phyloP scores from a whole-genome alignment of 257 asterid genomes.

The Solanum etuberosum region DNA sequence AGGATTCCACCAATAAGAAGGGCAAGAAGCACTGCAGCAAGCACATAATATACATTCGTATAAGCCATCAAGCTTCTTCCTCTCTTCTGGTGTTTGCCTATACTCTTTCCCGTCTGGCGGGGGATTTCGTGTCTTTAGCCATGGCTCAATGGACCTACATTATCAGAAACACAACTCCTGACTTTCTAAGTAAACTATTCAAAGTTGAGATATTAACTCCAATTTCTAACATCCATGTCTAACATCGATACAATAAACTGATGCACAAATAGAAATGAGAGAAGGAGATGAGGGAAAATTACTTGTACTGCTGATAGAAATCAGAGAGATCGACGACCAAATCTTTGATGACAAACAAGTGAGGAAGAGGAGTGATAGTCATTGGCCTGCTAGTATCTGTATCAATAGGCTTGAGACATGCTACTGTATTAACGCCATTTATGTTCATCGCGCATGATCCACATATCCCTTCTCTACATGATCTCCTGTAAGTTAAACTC shows the following conservation, averaged over 20 bases:
- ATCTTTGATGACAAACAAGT: conserved; percentile 71
- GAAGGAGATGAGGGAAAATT: neutral
- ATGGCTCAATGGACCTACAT: conserved; percentile 58
- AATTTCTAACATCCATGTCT: neutral
- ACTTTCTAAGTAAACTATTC: too few relatives aligned
- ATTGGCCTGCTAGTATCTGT: conserved; percentile 28
- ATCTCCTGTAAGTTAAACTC: conserved; percentile 49
- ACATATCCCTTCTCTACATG: conserved; percentile 76
- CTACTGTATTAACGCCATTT: conserved; percentile 64
- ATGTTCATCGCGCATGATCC: conserved; percentile 83
- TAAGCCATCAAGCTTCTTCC: conserved; percentile 55
- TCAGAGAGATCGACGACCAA: conserved; percentile 64
- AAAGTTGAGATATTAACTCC: too few relatives aligned
- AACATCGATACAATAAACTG: neutral
- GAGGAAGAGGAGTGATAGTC: conserved; percentile 59
- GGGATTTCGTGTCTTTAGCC: conserved; percentile 59
- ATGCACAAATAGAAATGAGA: neutral
- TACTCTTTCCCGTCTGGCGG: conserved; percentile 45
- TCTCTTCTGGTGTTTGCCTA: conserved; percentile 34
- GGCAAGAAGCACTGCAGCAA: conserved; percentile 68
- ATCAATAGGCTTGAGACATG: conserved; percentile 64
- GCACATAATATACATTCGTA: conserved; percentile 81
- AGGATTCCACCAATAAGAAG: conserved; percentile 87
- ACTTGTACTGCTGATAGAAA: conserved; percentile 81
- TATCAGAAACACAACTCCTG: neutral